These are phyloP conservation scores for Oleoguttula mirabilis DNA, from an alignment of 495 filamentous ascomycete genomes.

Conservation along the genomic window DNA sequence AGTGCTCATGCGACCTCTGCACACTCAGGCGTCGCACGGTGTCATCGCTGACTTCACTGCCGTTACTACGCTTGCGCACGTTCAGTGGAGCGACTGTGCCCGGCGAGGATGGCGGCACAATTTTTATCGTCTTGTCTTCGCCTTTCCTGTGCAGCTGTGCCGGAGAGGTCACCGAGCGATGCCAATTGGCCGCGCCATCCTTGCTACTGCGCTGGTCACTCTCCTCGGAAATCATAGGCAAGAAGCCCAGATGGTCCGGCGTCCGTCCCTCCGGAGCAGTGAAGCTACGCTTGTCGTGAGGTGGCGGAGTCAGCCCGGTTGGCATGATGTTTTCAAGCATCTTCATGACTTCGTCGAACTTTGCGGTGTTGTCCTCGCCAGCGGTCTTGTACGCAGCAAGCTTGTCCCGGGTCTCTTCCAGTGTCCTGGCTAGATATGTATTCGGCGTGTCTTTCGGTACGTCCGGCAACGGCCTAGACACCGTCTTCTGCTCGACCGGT, in stretches of 20 bases:
- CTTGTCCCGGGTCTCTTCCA: conserved; percentile 46
- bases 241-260: conserved; percentile 18
- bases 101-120: conserved; percentile 27
- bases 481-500: conserved; percentile 3
- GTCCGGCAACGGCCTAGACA: conserved; percentile 27
- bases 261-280: conserved; percentile 36
- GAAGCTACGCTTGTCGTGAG: conserved; percentile 31
- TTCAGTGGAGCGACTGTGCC: conserved; percentile 29
- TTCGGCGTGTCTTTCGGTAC: conserved; percentile 32
- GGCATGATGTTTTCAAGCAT: conserved; percentile 22
- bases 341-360: conserved; percentile 45
- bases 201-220: conserved; percentile 22
- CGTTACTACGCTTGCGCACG: conserved; percentile 30
- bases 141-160: conserved; percentile 14
- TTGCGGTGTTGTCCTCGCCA: conserved; percentile 24
- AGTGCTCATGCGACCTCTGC: conserved; percentile 12
- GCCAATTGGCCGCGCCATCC: conserved; percentile 16
- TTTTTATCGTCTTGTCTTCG: conserved; percentile 27
- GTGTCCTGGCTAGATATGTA: conserved; percentile 38
- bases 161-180: conserved; percentile 31
- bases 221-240: conserved; percentile 33
- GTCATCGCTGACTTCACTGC: conserved; percentile 16
- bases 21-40: conserved; percentile 2
- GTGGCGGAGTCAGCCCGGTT: not conserved
- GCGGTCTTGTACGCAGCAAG: conserved; percentile 37